A percentile compares a stretch with the other conserved stretches of the same genome.
Conservation (phyloP, 805 yeast species). For the Yarrowia sp. region DNA sequence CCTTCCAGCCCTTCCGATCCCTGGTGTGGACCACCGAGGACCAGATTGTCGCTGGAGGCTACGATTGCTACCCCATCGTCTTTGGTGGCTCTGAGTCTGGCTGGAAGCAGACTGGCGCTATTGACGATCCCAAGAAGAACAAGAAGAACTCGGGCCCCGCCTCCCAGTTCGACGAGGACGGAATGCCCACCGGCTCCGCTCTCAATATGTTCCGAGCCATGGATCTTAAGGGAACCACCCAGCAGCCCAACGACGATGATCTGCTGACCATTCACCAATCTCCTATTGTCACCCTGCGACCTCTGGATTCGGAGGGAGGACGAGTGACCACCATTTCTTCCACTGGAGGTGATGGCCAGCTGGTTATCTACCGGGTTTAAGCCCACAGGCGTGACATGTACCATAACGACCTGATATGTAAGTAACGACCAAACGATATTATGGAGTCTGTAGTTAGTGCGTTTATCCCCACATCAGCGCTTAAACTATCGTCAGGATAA, state of each 20-base stretch:
- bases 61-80: slow-evolving; percentile 84
- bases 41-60: slow-evolving; percentile 83
- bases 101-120: slow-evolving; percentile 57
- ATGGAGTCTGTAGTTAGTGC: no score
- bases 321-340: slow-evolving; percentile 61
- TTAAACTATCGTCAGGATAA: no score
- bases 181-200: slow-evolving; percentile 43
- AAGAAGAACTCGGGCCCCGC: slow-evolving; percentile 45
- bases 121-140: slow-evolving; percentile 53
- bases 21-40: slow-evolving; percentile 64
- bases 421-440: not conserved
- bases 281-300: slow-evolving; percentile 65
- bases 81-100: slow-evolving; percentile 64
- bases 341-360: slow-evolving; percentile 87
- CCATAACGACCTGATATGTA: not conserved
- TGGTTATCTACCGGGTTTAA: slow-evolving; percentile 68
- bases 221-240: slow-evolving; percentile 84
- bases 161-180: slow-evolving; percentile 20
- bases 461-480: no score
- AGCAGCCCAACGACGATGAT: slow-evolving; percentile 43
- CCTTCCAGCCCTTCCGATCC: slow-evolving; percentile 75
- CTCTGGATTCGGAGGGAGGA: slow-evolving; percentile 44
- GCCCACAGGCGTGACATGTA: not conserved
- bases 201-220: slow-evolving; percentile 91
- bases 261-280: slow-evolving; percentile 86